Evolutionary conservation across 2,329 filamentous ascomycete genomes (phyloP).

Genomic region (Lachnellula suecica): DNA sequence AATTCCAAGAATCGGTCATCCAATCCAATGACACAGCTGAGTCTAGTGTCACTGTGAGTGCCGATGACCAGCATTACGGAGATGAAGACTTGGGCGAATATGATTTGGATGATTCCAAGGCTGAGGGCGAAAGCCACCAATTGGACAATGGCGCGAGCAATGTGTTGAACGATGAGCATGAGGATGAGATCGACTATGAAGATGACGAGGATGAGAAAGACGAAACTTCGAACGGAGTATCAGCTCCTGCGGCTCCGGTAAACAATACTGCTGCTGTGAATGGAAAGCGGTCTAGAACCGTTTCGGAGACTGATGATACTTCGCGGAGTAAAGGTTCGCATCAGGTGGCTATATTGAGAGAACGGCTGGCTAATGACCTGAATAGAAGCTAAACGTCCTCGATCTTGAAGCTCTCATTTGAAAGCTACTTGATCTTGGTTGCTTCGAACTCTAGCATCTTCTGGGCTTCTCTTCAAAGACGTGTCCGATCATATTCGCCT

Average conservation of each 20-base stretch:
- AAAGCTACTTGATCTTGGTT: neutral
- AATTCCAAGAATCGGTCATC: slow-evolving; percentile 30
- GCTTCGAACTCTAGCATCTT: neutral
- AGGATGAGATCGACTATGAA: slow-evolving; percentile 32
- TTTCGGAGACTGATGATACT: slow-evolving; percentile 23
- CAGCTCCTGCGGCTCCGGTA: slow-evolving; percentile 1
- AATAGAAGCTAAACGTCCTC: slow-evolving; percentile 32
- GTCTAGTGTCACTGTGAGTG: slow-evolving; percentile 35
- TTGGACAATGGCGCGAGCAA: slow-evolving; percentile 6
- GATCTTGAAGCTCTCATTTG: slow-evolving; percentile 23
- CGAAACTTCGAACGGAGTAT: neutral
- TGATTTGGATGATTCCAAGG: slow-evolving; percentile 36
- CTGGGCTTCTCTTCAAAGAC: neutral
- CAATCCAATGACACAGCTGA: slow-evolving; percentile 23
- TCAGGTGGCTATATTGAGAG: neutral
- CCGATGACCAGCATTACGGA: slow-evolving; percentile 35
- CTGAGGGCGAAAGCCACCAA: slow-evolving; percentile 8
- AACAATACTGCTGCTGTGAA: slow-evolving; percentile 15
- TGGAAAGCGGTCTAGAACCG: slow-evolving; percentile 30
- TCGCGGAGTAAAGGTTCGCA: slow-evolving; percentile 1
- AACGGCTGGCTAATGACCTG: slow-evolving; percentile 17
- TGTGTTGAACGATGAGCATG: slow-evolving; percentile 21
- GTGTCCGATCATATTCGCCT: neutral
- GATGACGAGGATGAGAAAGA: slow-evolving; percentile 23
- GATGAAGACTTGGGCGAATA: slow-evolving; percentile 32